These are phyloP conservation scores for Naumovozyma castellii DNA, from an alignment of 805 yeast genomes.

Conservation along the genomic window DNA sequence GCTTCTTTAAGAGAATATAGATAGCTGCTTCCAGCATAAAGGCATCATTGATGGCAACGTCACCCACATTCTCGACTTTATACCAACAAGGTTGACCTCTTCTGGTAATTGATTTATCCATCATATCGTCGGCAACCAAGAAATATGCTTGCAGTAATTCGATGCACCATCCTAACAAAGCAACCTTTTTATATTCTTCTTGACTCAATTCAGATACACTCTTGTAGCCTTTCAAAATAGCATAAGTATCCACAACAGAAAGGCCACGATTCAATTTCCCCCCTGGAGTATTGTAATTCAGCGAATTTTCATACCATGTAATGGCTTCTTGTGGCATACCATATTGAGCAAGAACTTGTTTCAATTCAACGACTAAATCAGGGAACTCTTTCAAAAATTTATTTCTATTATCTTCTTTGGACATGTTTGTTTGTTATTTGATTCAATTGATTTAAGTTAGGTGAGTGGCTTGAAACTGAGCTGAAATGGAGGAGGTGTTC, in stretches of 20 bases:
- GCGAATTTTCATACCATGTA: conserved; percentile 66
- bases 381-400: conserved; percentile 66
- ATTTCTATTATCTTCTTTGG: conserved; percentile 31
- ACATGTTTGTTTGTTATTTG: background rate
- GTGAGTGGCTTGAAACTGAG: background rate
- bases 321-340: conserved; percentile 82
- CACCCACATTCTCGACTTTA: conserved; percentile 65
- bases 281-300: conserved; percentile 86
- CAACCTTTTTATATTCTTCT: conserved; percentile 73
- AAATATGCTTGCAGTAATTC: conserved; percentile 94
- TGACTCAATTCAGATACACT: conserved; percentile 47
- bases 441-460: background rate
- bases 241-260: conserved; percentile 89
- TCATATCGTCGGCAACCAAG: conserved; percentile 96
- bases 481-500: background rate
- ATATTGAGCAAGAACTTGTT: conserved; percentile 48
- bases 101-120: conserved; percentile 94
- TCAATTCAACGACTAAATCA: conserved; percentile 64
- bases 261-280: conserved; percentile 95
- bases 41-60: conserved; percentile 93
- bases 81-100: conserved; percentile 99
- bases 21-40: conserved; percentile 95
- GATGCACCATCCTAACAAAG: conserved; percentile 89
- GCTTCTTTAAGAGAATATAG: conserved; percentile 77
- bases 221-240: conserved; percentile 57